These are phyloP conservation scores for Geotrichum klebahnii DNA, from an alignment of 1,139 yeast genomes.

Conservation along the genomic window DNA sequence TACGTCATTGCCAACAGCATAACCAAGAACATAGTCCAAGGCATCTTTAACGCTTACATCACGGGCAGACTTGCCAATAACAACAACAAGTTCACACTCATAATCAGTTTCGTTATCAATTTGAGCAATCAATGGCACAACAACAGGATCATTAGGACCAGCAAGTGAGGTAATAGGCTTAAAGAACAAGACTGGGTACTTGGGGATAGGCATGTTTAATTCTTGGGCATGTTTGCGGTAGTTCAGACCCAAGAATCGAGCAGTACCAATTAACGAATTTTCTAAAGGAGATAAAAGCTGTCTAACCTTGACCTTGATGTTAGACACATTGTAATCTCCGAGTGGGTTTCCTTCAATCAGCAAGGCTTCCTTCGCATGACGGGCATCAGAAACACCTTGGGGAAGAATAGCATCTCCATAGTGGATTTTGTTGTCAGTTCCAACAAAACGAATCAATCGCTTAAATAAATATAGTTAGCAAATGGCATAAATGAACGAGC, in stretches of 20 bases:
- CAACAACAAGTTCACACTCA: constrained; percentile 53
- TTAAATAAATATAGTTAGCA: constrained; percentile 8
- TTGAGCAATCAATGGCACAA: constrained; percentile 47
- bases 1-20: constrained; percentile 52
- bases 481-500: neutral
- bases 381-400: constrained; percentile 34
- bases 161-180: constrained; percentile 45
- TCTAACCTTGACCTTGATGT: constrained; percentile 5
- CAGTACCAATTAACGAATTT: constrained; percentile 33
- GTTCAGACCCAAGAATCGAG: constrained; percentile 40
- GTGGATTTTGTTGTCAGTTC: constrained; percentile 40
- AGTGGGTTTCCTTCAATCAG: constrained; percentile 31
- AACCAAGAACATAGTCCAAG: constrained; percentile 48
- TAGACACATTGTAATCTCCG: constrained; percentile 12
- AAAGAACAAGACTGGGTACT: constrained; percentile 48
- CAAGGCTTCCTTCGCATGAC: constrained; percentile 39
- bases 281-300: constrained; percentile 28
- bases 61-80: constrained; percentile 49
- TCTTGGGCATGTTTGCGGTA: constrained; percentile 36
- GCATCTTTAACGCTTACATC: constrained; percentile 47
- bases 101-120: constrained; percentile 45
- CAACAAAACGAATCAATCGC: constrained; percentile 42
- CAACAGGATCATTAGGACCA: constrained; percentile 43
- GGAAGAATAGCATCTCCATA: constrained; percentile 47
- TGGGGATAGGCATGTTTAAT: constrained; percentile 37